Percentiles rank a stretch among this genome's conserved stretches.
Evolutionary conservation across 2,329 filamentous ascomycete species (phyloP).

Genomic region (Aspergillus viridinutans): DNA sequence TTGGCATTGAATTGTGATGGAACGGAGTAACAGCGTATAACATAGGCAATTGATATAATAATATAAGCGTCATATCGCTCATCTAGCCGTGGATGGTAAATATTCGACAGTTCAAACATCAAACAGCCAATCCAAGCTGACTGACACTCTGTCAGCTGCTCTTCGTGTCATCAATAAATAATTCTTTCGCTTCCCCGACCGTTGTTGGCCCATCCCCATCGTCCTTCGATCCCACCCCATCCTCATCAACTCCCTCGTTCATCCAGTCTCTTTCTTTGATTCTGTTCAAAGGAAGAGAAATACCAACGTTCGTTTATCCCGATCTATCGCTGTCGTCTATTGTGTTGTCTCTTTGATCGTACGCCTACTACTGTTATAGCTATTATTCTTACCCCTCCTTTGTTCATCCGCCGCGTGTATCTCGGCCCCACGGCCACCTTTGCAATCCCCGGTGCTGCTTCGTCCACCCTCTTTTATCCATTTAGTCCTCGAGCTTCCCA

Average conservation of each 20-base stretch:
- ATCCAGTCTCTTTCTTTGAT: background rate
- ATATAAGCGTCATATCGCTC: background rate
- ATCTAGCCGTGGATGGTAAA: background rate
- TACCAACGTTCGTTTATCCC: background rate
- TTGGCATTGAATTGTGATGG: background rate
- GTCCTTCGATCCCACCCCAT: background rate
- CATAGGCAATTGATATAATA: background rate
- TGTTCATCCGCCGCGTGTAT: background rate
- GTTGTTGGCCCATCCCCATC: background rate
- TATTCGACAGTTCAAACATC: background rate
- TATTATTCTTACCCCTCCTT: background rate
- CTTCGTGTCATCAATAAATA: background rate
- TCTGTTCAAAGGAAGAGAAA: background rate
- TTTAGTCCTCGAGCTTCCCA: background rate
- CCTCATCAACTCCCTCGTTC: background rate
- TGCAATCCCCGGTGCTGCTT: slow-evolving; percentile 1
- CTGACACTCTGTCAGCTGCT: background rate
- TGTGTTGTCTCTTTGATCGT: background rate
- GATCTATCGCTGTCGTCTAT: background rate
- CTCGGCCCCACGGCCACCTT: background rate
- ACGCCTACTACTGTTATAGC: background rate
- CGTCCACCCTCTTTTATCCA: slow-evolving; percentile 1
- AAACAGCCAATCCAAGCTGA: background rate
- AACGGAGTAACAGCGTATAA: background rate
- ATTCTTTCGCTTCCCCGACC: background rate